Evolutionary conservation across 768 basidiomycete species (phyloP), one percentile per base, ranked within the genome.

Genomic region (Mycena pura): DNA sequence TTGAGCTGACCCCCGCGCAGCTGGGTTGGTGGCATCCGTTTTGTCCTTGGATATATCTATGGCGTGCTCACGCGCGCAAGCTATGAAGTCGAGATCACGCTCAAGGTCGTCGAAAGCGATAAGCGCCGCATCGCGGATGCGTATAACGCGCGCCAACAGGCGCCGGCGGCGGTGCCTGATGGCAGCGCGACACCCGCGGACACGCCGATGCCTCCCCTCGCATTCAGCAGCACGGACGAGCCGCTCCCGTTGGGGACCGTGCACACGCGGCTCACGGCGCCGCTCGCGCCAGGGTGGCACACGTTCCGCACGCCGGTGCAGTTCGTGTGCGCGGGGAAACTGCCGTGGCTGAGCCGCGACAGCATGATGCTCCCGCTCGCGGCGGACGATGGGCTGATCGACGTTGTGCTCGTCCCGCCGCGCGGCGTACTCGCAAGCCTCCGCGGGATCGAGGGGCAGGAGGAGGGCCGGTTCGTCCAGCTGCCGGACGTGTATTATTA

Each of bases 31-130:
- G 60, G 65, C 40, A 50, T 62, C 31, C 55, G 49, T 38, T 65
- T 43, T 46, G 29, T 60, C 81, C 84, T 66, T 28, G 64, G 64
- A 4, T 66, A 55, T 48, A 56, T 66, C 24, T 66, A 49, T 28
- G 64, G 64, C 29, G 53, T 84, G 2, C 25, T 85, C 7, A 69
- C 70, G n/a, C 73, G 76, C 34, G 75, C 74, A 50, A 57, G 69
- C 14, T 84, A 82, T 64, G 78, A 78, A 9, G 75, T 85, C 68
- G 78, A 80, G 52, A 63, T 88, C 9, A 77, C 77, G 3, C 77
- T 87, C 64, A 84, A 84, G 53, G 73, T 82, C 39, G 78, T 72
- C 25, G 76, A 82, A 47, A 67, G 73, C 32, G 83, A 88, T 72
- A 87, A 86, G 70, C 62, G 62, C 8, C 72, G 76, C 60, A 86